Percentiles rank a stretch among this genome's conserved stretches.
phyloP scores from a whole-genome alignment of 2,329 filamentous ascomycete species.

The Cladorrhinum sp. region DNA sequence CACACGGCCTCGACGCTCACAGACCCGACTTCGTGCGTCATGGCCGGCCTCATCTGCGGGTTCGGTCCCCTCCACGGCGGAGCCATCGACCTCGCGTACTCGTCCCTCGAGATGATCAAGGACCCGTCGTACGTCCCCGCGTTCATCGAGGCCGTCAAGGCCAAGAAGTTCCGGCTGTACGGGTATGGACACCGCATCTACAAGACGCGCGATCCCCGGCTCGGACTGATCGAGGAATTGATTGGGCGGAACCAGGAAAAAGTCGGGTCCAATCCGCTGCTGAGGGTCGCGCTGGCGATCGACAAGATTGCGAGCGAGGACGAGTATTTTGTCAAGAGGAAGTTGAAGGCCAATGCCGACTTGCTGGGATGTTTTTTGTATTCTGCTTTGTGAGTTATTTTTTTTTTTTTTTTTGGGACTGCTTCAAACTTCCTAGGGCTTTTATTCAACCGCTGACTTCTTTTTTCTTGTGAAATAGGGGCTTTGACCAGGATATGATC shows the following conservation, averaged over 20 bases:
- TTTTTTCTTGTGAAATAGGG: neutral
- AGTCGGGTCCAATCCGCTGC: slow-evolving; percentile 1
- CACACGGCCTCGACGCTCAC: slow-evolving; percentile 5
- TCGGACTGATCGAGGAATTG: slow-evolving; percentile 1
- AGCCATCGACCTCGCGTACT: slow-evolving; percentile 10
- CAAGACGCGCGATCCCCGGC: neutral
- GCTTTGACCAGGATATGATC: slow-evolving; percentile 9
- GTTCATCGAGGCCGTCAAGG: slow-evolving; percentile 8
- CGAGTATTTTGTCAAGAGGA: slow-evolving; percentile 11
- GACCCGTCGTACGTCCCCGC: slow-evolving; percentile 2
- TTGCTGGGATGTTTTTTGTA: slow-evolving; percentile 9
- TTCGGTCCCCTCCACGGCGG: slow-evolving; percentile 9
- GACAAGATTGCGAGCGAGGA: slow-evolving; percentile 5
- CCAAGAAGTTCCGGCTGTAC: slow-evolving; percentile 5
- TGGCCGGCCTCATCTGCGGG: neutral
- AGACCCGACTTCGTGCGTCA: slow-evolving; percentile 3
- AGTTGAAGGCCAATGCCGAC: slow-evolving; percentile 8
- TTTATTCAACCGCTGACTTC: too few species aligned
- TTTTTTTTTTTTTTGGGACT: neutral
- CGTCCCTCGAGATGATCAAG: slow-evolving; percentile 3
- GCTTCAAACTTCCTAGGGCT: too few species aligned
- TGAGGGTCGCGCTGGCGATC: slow-evolving; percentile 6
- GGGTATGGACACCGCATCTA: slow-evolving; percentile 11
- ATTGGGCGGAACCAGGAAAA: slow-evolving; percentile 3
- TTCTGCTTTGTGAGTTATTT: slow-evolving; percentile 2